Percentiles rank a stretch among this genome's conserved stretches.
Evolutionary conservation across 352 stramenopile genomes (phyloP).

Genomic region (Globisporangium lucens): DNA sequence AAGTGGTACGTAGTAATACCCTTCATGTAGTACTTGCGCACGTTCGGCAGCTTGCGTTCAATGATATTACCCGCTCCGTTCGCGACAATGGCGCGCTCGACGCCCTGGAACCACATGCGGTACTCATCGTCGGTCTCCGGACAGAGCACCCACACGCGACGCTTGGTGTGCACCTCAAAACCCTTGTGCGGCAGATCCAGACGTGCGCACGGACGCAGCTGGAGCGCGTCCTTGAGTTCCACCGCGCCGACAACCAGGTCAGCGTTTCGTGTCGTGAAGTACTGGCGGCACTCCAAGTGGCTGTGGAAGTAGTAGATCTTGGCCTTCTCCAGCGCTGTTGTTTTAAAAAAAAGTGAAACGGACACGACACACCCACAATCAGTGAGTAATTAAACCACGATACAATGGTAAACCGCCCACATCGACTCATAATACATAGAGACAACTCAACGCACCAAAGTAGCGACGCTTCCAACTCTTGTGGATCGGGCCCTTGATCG

Average conservation of each 20-base stretch:
- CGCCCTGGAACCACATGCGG: conserved; percentile 79
- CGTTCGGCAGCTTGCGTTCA: conserved; percentile 82
- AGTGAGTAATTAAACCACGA: too few relatives aligned
- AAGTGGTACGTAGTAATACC: conserved; percentile 72
- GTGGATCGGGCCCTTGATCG: conserved; percentile 84
- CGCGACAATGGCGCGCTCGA: conserved; percentile 75
- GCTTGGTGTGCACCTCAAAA: conserved; percentile 77
- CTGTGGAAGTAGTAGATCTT: conserved; percentile 91
- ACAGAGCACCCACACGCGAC: conserved; percentile 83
- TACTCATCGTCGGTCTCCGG: conserved; percentile 84
- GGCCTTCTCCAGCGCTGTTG: conserved; percentile 64
- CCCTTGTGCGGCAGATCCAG: conserved; percentile 80
- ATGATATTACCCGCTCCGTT: conserved; percentile 79
- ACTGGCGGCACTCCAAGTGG: conserved; percentile 82
- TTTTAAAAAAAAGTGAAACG: conserved; percentile 28
- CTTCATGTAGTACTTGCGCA: conserved; percentile 90
- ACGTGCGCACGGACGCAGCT: conserved; percentile 72
- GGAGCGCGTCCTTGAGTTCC: conserved; percentile 83
- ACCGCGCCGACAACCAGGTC: conserved; percentile 79
- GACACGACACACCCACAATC: too few relatives aligned
- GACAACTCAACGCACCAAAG: conserved; percentile 56
- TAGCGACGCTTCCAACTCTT: conserved; percentile 87
- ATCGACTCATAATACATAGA: not conserved
- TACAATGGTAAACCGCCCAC: too few relatives aligned
- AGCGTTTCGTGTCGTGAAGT: conserved; percentile 82